Base-by-base conservation (phyloP, 352 stramenopile species). In the Globisporangium recalcitrans region DNA sequence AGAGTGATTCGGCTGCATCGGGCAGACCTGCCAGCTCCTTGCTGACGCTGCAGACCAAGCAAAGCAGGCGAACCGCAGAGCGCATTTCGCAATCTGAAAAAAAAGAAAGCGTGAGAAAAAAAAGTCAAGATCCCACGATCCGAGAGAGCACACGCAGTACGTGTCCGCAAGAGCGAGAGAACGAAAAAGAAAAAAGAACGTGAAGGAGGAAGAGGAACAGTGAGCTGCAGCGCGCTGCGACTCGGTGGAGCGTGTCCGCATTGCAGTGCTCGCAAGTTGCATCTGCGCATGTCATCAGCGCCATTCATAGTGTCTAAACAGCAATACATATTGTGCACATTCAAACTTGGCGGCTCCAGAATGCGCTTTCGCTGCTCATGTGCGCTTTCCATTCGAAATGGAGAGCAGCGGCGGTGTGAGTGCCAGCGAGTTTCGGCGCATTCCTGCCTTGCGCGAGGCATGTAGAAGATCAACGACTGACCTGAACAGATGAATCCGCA, bases 311-410 rank as follows among this genome's bases (percentile, higher is more conserved):
- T 53, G 22, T 31, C 19, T 32, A 24, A 34, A 34, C 26, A 19
- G 5, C 6, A 55, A 55, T 55, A 55, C 49, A 55, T 55, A 55
- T 26, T 21, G 11, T 55, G 16, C 49, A 55, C 49, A 36, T 40
- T 36, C 49, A n/a, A n/a, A n/a, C n/a, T n/a, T n/a, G n/a, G n/a
- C n/a, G n/a, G n/a, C n/a, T n/a, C n/a, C n/a, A n/a, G n/a, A n/a
- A n/a, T n/a, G n/a, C n/a, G n/a, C n/a, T n/a, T n/a, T n/a, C n/a
- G n/a, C n/a, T n/a, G n/a, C 10, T 4, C 16, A 9, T 46, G 16
- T 40, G 11, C 38, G 38, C 22, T 21, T 21, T 16, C 38, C 14
- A 46, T 22, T 46, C 38, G 16, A 46, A n/a, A n/a, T n/a, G n/a
- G 38, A 46, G 22, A 46, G 4, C 4, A 22, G 38, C 38, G 22